Base-by-base conservation (phyloP, 139 green algal species). In the Tetradesmus obliquus region DNA sequence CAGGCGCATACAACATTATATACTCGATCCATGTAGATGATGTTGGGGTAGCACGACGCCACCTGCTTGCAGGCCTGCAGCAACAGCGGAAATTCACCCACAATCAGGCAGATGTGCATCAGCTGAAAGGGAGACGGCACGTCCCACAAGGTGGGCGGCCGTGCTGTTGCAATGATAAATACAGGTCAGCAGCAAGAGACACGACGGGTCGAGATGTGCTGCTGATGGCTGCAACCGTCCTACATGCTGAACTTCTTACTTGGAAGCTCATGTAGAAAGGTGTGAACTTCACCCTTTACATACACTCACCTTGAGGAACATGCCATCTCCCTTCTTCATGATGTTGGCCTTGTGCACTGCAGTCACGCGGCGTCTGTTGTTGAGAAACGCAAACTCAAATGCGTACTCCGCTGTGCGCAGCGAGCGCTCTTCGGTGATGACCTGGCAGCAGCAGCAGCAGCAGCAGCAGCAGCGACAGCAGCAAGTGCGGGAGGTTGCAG, bases 291-390 rank as follows among this genome's bases (percentile, higher is more conserved):
- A n/a, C n/a, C n/a, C n/a, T n/a, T n/a, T n/a, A n/a, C n/a, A n/a
- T n/a, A n/a, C n/a, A n/a, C n/a, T n/a, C n/a, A n/a, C n/a, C n/a
- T n/a, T 94, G 24, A 95, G 91, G 91, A 95, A 95, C 69, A 93
- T 86, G 71, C 94, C 94, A 54, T 95, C 94, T 13, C 89, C 91
- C 87, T 92, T 95, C 94, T 99, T 99, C 98, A 99, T 99, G 95
- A 99, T 99, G 95, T 99, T 99, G 71, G 96, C 96, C 88, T 98
- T 98, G 93, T 98, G 96, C 57, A 98, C 94, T 8, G 96, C 96
- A 13, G 96, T 98, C 62, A 99, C 96, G 76, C 95, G 96, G n/a
- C 57, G 85, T 22, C 91, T 93, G 32, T 94, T 92, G 93, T 99
- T 97, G 54, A 97, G 95, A 20, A 86, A 88, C 1, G 98, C 98